Base-by-base conservation (phyloP, 371 early-diverging fungal genomes). In the Sporodiniella umbellata region DNA sequence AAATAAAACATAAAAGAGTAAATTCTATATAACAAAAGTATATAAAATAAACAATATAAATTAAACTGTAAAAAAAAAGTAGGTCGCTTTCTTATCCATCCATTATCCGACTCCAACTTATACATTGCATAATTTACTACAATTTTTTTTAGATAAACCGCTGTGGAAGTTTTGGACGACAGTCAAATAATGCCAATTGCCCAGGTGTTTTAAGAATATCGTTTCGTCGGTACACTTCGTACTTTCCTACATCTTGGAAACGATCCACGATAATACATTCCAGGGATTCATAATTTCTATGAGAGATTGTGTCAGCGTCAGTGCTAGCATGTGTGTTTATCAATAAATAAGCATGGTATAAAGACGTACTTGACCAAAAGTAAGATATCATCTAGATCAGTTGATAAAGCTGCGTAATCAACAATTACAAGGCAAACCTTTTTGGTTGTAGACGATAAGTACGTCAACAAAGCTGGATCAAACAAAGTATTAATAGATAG, bases 351-450 rank as follows among this genome's bases (percentile, higher is more conserved):
- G 2, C 11, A 43, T 14, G 24, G 45, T 31, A 43, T 35, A 35
- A 51, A 51, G 8, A 51, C 45, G 8, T 44, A 51, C 52, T 51
- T 51, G 26, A 35, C 25, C 45, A 51, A 51, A 51, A 51, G 52
- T 51, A 44, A 51, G 38, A 46, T 53, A 46, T 53, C 46, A 31
- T 51, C 43, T 19, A 35, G 44, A 51, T 51, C 51, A 33, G 23
- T 45, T 26, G 53, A 53, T 28, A 53, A 46, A 46, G 46, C 53
- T 38, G 53, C 53, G 39, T 53, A 53, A 45, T 53, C 46, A 53
- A 53, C 47, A 8, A 46, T 46, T 46, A 46, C 40, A 14, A 53
- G 52, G 45, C 33, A 51, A 44, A 44, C 45, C 44, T 44, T 33
- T 44, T 43, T 51, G 37, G 45, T 44, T 51, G 44, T 51, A 51